A percentile compares a stretch with the other conserved stretches of the same genome.
phyloP scores from a whole-genome alignment of 2,329 filamentous ascomycete species.

The Metarhizium brunneum region DNA sequence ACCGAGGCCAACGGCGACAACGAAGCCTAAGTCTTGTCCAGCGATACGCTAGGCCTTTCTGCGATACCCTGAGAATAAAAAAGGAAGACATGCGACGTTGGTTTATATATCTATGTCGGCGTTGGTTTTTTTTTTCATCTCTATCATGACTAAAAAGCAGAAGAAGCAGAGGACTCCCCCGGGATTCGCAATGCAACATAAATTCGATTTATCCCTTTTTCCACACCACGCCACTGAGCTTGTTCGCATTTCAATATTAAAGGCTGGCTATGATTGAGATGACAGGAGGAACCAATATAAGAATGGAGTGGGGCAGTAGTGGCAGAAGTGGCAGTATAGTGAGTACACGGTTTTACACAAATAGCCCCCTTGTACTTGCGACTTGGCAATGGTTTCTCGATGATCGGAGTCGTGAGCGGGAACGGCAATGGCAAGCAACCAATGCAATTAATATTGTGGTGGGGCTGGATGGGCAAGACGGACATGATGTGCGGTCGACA shows the following conservation, averaged over 20 bases:
- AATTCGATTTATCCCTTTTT: conserved; percentile 22
- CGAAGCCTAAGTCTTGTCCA: conserved; percentile 33
- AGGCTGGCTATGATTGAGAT: conserved; percentile 20
- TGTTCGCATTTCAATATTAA: conserved; percentile 20
- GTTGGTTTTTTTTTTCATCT: conserved; percentile 34
- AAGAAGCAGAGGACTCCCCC: conserved; percentile 31
- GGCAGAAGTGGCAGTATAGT: conserved; percentile 7
- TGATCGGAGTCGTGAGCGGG: conserved; percentile 2
- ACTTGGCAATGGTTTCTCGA: conserved; percentile 4
- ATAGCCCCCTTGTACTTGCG: conserved; percentile 1
- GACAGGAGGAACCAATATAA: conserved; percentile 19
- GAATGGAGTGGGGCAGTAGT: conserved; percentile 5
- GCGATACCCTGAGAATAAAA: conserved; percentile 21
- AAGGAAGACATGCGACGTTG: conserved; percentile 27
- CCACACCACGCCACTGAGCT: conserved; percentile 18
- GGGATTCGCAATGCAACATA: conserved; percentile 24
- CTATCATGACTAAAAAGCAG: conserved; percentile 30
- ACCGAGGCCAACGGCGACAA: conserved; percentile 47
- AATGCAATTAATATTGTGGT: conserved; percentile 7
- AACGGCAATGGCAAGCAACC: conserved; percentile 8
- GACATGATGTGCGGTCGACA: conserved; percentile 10
- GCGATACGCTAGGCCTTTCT: conserved; percentile 20
- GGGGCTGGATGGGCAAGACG: conserved; percentile 6
- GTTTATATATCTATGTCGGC: conserved; percentile 37
- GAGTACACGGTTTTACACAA: conserved; percentile 3